Percentiles rank a stretch among this genome's conserved stretches.
Evolutionary conservation across 331 rosid genomes (phyloP).

Genomic region (Arachis monticola): DNA sequence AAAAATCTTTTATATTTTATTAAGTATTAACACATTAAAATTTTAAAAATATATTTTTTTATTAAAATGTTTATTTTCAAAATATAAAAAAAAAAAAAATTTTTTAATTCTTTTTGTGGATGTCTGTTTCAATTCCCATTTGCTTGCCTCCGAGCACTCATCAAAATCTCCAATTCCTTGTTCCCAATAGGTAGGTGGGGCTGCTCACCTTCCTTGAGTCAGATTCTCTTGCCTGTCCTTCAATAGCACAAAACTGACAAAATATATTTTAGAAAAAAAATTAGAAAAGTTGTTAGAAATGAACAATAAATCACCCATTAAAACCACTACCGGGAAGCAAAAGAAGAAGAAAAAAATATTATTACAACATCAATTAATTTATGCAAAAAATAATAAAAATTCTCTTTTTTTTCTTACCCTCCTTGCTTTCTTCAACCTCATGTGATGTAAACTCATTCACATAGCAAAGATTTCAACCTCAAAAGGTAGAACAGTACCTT

Average conservation of each 20-base stretch:
- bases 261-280: neutral
- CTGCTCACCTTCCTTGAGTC: constrained; percentile 76
- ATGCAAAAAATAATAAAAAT: too few relatives aligned
- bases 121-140: constrained; percentile 22
- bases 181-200: constrained; percentile 61
- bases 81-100: too few relatives aligned
- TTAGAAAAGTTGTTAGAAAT: neutral
- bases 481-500: neutral
- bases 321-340: neutral
- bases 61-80: too few relatives aligned
- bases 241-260: constrained; percentile 30
- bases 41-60: too few relatives aligned
- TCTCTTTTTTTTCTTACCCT: too few relatives aligned
- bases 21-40: too few relatives aligned
- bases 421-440: neutral
- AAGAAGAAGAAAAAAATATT: neutral
- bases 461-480: neutral
- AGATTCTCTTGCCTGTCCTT: constrained; percentile 43
- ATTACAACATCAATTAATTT: neutral
- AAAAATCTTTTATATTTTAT: too few relatives aligned
- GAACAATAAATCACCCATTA: constrained; percentile 37
- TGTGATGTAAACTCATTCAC: neutral
- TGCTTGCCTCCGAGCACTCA: neutral
- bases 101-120: neutral
- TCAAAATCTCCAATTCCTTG: constrained; percentile 23